phyloP scores from a whole-genome alignment of 2,329 filamentous ascomycete genomes.

The Alternaria solani region DNA sequence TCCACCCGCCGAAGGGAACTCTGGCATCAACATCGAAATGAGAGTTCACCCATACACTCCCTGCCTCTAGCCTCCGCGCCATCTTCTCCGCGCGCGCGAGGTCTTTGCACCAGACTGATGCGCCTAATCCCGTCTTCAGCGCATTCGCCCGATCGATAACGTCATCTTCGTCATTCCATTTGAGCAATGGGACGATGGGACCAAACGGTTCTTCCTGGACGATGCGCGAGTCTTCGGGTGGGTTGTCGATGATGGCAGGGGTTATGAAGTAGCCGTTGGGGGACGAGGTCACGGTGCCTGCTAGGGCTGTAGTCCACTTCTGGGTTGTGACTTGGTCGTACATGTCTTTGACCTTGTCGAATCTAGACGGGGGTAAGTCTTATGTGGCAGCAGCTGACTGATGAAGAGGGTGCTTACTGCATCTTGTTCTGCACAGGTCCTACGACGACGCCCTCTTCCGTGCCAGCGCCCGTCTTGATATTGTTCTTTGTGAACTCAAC shows the following conservation, averaged over 20 bases:
- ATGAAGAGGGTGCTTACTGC: background rate
- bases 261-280: slow-evolving; percentile 64
- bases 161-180: slow-evolving; percentile 62
- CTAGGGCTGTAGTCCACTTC: background rate
- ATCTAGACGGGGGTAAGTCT: background rate
- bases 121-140: slow-evolving; percentile 38
- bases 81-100: slow-evolving; percentile 52
- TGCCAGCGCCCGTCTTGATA: slow-evolving; percentile 38
- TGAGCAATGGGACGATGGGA: background rate
- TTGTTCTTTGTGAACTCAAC: slow-evolving; percentile 55
- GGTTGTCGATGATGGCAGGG: slow-evolving; percentile 62
- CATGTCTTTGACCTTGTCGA: background rate
- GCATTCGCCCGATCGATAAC: slow-evolving; percentile 57
- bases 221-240: slow-evolving; percentile 53
- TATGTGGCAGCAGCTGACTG: background rate
- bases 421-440: background rate
- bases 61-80: slow-evolving; percentile 57
- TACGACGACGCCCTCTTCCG: background rate
- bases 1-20: slow-evolving; percentile 73
- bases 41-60: slow-evolving; percentile 60
- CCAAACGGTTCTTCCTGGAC: background rate
- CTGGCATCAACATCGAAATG: slow-evolving; percentile 45
- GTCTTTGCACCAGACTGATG: background rate
- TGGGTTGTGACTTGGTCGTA: background rate
- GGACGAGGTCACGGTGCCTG: slow-evolving; percentile 60